A percentile compares a stretch with the other conserved stretches of the same genome.
Conservation (phyloP, 2,329 filamentous ascomycete species). For the Cordyceps cateniannulata region DNA sequence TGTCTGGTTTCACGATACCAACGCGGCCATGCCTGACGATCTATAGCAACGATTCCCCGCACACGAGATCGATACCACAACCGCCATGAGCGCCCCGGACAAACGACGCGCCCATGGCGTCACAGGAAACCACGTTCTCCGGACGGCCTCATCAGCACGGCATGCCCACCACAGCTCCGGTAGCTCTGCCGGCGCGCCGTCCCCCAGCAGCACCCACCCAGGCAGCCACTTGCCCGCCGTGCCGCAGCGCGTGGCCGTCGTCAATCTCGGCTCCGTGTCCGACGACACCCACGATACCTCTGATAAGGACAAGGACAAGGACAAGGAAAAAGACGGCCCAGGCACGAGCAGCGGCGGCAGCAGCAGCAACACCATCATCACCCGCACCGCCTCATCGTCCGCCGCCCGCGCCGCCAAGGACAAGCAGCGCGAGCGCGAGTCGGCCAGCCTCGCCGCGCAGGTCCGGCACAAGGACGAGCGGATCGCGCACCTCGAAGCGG, state of each 20-base stretch:
- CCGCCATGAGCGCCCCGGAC: constrained; percentile 35
- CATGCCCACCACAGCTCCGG: constrained; percentile 9
- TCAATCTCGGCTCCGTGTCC: constrained; percentile 17
- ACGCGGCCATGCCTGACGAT: constrained; percentile 7
- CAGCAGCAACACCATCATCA: constrained; percentile 16
- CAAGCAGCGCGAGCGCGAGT: constrained; percentile 19
- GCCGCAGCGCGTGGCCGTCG: constrained; percentile 26
- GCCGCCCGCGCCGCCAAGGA: not conserved
- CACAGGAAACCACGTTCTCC: constrained; percentile 20
- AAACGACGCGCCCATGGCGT: constrained; percentile 34
- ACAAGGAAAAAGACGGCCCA: constrained; percentile 16
- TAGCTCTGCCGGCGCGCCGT: constrained; percentile 12
- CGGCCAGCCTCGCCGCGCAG: constrained; percentile 22
- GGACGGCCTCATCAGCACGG: constrained; percentile 14
- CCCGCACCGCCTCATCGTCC: not conserved
- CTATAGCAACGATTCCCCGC: not conserved
- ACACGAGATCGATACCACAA: not conserved
- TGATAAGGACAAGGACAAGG: constrained; percentile 22
- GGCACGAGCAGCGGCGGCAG: constrained; percentile 16
- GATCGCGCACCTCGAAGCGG: constrained; percentile 46
- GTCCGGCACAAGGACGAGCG: constrained; percentile 43
- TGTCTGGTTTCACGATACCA: not conserved
- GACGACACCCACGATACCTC: constrained; percentile 23
- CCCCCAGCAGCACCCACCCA: constrained; percentile 18
- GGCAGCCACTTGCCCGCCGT: constrained; percentile 23